phyloP scores from a whole-genome alignment of 2,329 filamentous ascomycete genomes.

The Claviceps pusilla region DNA sequence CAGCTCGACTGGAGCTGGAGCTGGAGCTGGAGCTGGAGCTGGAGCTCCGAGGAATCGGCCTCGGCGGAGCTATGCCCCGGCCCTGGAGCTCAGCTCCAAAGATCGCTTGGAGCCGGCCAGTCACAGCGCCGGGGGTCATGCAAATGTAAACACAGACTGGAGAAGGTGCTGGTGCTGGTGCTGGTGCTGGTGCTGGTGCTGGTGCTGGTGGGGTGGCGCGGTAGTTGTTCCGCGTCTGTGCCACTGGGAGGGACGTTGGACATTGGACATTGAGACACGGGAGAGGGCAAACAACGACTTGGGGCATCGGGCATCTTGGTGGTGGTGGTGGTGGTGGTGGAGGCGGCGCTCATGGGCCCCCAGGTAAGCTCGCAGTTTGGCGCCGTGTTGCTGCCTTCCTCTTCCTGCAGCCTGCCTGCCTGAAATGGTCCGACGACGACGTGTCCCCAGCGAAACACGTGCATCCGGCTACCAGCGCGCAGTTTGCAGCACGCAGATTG shows the following conservation, averaged over 20 bases:
- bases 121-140: conserved; percentile 6
- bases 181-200: not conserved
- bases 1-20: too few species aligned
- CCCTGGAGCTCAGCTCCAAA: not conserved
- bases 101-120: not conserved
- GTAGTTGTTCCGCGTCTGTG: conserved; percentile 1
- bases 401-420: too few species aligned
- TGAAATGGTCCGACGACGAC: too few species aligned
- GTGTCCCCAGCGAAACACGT: not conserved
- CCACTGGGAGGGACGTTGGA: not conserved
- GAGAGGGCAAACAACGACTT: too few species aligned
- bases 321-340: too few species aligned
- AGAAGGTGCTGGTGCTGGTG: not conserved
- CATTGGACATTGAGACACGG: too few species aligned
- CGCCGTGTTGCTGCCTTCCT: too few species aligned
- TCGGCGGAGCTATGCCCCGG: not conserved
- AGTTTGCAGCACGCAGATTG: not conserved
- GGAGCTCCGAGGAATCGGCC: not conserved
- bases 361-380: too few species aligned
- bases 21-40: not conserved
- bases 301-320: too few species aligned
- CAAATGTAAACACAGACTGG: conserved; percentile 11
- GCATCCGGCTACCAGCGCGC: not conserved
- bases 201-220: not conserved
- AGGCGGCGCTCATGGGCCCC: too few species aligned